Evolutionary conservation across 371 early-diverging fungal genomes (phyloP), one percentile per base, ranked within the genome.

Genomic region (Mortierella sp.): DNA sequence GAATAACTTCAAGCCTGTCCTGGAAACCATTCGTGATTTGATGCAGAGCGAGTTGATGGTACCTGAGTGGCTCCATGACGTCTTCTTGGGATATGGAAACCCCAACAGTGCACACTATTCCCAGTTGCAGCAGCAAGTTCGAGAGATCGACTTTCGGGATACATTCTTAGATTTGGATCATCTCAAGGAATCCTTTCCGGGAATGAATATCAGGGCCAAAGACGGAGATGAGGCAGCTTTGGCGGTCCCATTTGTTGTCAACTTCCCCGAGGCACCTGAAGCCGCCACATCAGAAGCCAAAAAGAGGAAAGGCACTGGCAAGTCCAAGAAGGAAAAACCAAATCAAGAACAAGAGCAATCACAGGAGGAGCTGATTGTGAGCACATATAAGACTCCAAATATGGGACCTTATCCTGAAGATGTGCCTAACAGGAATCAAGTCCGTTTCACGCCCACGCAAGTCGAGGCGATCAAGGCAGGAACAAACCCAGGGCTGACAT

Each of bases 51-150:
- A 94, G 31, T 68, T 89, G 3, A 88, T 88, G 28, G 90, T 98
- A 0, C 99, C 99, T 8, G 90, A 90, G 7, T 99, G 98, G 98
- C 82, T 98, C 28, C 89, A 92, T 28, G 89, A 94, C 53, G 90
- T 94, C 5, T 91, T 97, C 49, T 85, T 99, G 45, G 99, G 99
- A 32, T 98, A 98, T 74, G 98, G 98, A 43, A 94, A 97, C 75
- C 96, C 97, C 8, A 84, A 85, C 35, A 88, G 91, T 57, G 94
- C 94, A 1, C 87, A 92, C 32, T 95, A 91, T 53, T 83, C 84
- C 9, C 85, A 89, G 26, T 81, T 95, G 72, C 83, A 86, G 51
- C 83, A 89, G 31, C 83, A 79, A 15, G 68, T 88, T 1, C 81
- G 72, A 19, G 79, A 84, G 23, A 85, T 97, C 42, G 88, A 95